Evolutionary conservation across 176 grass and related monocot species (phyloP), one percentile per base, ranked within the genome.

Genomic region (Carex kokanica): DNA sequence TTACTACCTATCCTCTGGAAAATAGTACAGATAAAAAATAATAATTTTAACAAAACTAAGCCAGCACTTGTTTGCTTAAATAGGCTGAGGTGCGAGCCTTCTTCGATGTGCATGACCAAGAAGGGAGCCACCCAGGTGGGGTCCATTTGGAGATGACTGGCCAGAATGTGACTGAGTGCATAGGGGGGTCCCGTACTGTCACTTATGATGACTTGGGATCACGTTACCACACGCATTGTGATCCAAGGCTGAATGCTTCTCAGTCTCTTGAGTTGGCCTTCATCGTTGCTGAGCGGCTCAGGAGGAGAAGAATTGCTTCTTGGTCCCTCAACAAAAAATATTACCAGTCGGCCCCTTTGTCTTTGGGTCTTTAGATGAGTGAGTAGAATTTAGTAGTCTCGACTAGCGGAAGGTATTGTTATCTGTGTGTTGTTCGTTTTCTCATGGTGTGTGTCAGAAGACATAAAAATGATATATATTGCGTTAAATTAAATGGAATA

Each of bases 211-310:
- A 95, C 83, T 75, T 95, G 65, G 25, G 88, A 34, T 95, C 92
- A 34, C 86, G 89, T 6, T 91, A 94, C 85, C 89, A 94, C 85
- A 90, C 89, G 0, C 92, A 94, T 47, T 91, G 89, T 2, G 94
- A 97, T 85, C 94, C 94, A 43, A 91, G 94, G 81, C 83, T 97
- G 16, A 97, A 94, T 15, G 92, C 92, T 51, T 97, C 94, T 1
- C 94, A 94, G 78, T 94, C 94, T 23, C 92, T 97, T 68, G 94
- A 97, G 81, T 83, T 97, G 58, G 88, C 90, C 4, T 97, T 94
- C 72, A 87, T 94, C 45, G 86, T 97, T 17, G 85, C 90, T 0
- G 92, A 94, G 81, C 86, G 94, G 20, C 85, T 97, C 14, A 83
- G 94, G 61, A 92, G 82, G 74, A 89, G 88, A 83, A 92, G 94